Conservation (phyloP, 2,329 filamentous ascomycete genomes). For the Tolypocladium cylindrosporum region DNA sequence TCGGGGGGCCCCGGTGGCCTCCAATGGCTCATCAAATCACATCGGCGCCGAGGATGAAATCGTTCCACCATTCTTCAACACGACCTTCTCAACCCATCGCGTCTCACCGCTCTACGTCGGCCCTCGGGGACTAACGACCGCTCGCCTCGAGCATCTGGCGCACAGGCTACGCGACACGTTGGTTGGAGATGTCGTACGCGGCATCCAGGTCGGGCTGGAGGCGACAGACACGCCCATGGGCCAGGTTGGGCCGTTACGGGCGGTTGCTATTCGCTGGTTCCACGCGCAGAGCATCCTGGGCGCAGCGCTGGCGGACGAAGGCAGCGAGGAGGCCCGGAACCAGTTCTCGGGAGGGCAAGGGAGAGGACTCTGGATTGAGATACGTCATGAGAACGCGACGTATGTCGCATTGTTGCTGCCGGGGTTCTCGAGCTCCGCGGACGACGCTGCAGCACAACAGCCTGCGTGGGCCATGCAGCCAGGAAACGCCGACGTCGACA, state of each 20-base stretch:
- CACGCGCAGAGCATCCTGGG: conserved; percentile 19
- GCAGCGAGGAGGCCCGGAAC: conserved; percentile 7
- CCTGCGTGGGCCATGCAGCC: conserved; percentile 10
- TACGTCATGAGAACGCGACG: conserved; percentile 42
- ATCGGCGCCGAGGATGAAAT: conserved; percentile 12
- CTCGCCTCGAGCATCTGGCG: conserved; percentile 32
- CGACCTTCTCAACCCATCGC: conserved; percentile 46
- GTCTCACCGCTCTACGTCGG: conserved; percentile 44
- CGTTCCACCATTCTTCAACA: conserved; percentile 42
- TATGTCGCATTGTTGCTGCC: conserved; percentile 44
- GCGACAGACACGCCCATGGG: conserved; percentile 28
- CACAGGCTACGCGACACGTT: conserved; percentile 42
- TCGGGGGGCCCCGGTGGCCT: neutral
- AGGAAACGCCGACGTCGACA: conserved; percentile 4
- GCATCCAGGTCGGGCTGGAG: conserved; percentile 42
- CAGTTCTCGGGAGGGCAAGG: conserved; percentile 13
- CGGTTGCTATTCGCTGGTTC: conserved; percentile 39
- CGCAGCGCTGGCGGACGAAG: conserved; percentile 11
- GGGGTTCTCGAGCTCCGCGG: conserved; percentile 9
- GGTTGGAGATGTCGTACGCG: conserved; percentile 50
- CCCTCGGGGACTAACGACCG: conserved; percentile 22
- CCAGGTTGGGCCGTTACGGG: conserved; percentile 31
- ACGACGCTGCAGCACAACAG: conserved; percentile 3
- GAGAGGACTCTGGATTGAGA: conserved; percentile 31
- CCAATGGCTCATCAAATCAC: neutral